Percentiles rank a stretch among this genome's conserved stretches.
phyloP scores from a whole-genome alignment of 139 green algal genomes.

The Chlorella sorokiniana region DNA sequence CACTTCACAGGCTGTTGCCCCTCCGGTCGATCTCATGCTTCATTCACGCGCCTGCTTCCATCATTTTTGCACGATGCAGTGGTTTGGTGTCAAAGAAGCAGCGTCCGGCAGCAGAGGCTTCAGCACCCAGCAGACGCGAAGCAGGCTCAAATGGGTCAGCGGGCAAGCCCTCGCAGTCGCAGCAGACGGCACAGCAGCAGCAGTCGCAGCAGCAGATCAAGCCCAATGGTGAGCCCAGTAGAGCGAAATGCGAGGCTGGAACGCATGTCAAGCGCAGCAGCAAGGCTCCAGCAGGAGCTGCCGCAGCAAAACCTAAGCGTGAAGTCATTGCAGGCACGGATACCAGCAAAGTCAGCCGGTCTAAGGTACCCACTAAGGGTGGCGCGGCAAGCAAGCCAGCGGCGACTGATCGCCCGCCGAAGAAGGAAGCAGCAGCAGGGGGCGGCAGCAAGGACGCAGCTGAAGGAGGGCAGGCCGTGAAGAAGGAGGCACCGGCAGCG shows the following conservation, averaged over 20 bases:
- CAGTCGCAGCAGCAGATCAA: constrained; percentile 1
- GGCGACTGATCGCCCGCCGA: no score
- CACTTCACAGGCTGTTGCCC: no score
- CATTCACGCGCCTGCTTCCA: no score
- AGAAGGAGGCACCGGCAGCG: background rate
- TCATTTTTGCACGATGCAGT: background rate
- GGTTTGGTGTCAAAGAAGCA: background rate
- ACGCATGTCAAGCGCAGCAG: background rate
- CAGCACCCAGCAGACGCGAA: background rate
- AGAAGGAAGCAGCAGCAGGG: background rate
- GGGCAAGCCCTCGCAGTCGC: background rate
- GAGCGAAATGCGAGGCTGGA: constrained; percentile 1
- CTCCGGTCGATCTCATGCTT: no score
- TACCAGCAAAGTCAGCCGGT: background rate
- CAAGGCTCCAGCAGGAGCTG: background rate
- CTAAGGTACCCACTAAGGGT: background rate
- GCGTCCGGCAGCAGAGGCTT: background rate
- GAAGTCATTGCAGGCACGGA: background rate
- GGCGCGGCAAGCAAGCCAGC: background rate
- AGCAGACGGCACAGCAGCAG: constrained; percentile 1
- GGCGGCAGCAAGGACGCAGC: background rate
- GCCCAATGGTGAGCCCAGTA: background rate
- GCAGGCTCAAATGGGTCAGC: background rate
- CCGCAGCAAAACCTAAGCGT: constrained; percentile 8
- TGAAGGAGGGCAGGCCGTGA: background rate